Conservation (phyloP, 2,329 filamentous ascomycete genomes). For the Periconia macrospinosa region DNA sequence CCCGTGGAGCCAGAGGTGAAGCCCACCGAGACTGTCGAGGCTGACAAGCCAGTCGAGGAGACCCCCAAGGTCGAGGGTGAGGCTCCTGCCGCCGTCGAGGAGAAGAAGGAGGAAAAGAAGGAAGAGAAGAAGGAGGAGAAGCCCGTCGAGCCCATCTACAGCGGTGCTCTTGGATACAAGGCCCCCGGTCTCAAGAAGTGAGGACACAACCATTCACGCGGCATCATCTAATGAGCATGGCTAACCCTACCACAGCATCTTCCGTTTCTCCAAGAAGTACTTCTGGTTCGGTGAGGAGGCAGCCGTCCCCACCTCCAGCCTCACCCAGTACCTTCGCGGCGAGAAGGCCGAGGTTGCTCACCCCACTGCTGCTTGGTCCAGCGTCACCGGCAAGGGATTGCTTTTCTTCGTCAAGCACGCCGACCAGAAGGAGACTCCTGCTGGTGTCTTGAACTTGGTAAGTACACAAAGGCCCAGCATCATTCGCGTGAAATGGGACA, state of each 20-base stretch:
- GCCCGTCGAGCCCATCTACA: slow-evolving; percentile 69
- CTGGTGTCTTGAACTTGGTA: slow-evolving; percentile 84
- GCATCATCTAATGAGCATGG: not conserved
- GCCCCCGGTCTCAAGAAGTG: slow-evolving; percentile 87
- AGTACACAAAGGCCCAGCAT: slow-evolving; percentile 35
- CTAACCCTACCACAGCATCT: slow-evolving; percentile 62
- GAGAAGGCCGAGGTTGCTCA: slow-evolving; percentile 84
- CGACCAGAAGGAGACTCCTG: slow-evolving; percentile 77
- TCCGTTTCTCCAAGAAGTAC: slow-evolving; percentile 89
- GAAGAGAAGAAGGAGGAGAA: slow-evolving; percentile 52
- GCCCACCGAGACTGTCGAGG: slow-evolving; percentile 43
- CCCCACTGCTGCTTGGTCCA: slow-evolving; percentile 83
- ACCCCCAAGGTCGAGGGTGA: slow-evolving; percentile 39
- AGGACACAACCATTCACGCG: slow-evolving; percentile 42
- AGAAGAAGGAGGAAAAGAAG: slow-evolving; percentile 36
- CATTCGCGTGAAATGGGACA: not conserved
- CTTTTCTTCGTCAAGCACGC: slow-evolving; percentile 86
- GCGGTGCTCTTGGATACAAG: slow-evolving; percentile 89
- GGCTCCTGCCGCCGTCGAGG: slow-evolving; percentile 42
- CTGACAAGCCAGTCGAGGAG: slow-evolving; percentile 39
- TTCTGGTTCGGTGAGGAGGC: slow-evolving; percentile 69
- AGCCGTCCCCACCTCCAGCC: slow-evolving; percentile 69
- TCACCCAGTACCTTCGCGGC: slow-evolving; percentile 77
- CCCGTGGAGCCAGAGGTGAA: slow-evolving; percentile 38
- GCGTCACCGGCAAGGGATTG: slow-evolving; percentile 92